Evolutionary conservation across 768 basidiomycete genomes (phyloP).

Genomic region (Bullera alba): DNA sequence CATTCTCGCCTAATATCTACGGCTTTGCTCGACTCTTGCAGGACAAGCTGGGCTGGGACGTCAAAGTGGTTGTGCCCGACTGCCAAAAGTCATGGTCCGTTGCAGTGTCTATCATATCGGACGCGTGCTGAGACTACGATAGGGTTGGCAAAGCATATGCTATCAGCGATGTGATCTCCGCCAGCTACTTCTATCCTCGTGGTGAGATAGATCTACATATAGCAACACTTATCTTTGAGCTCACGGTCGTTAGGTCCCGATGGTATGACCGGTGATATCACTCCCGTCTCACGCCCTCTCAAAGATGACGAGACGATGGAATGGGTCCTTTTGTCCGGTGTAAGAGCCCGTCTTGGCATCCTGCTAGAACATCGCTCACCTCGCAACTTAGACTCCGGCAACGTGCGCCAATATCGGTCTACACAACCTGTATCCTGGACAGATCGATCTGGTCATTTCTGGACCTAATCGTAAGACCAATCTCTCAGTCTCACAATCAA

Average conservation of each 20-base stretch:
- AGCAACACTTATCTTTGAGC: background rate
- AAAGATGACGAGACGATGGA: conserved; percentile 72
- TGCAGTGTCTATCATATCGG: background rate
- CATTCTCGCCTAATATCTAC: conserved; percentile 47
- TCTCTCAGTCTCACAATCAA: background rate
- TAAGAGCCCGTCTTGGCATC: conserved; percentile 37
- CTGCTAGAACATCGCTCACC: too few species aligned
- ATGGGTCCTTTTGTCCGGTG: conserved; percentile 82
- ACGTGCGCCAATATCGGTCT: conserved; percentile 85
- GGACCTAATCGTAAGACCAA: conserved; percentile 41
- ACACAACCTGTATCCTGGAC: conserved; percentile 74
- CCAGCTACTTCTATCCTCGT: conserved; percentile 45
- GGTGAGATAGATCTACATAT: conserved; percentile 14
- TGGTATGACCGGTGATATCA: conserved; percentile 57
- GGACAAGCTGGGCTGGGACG: conserved; percentile 42
- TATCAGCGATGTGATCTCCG: conserved; percentile 42
- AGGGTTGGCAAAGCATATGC: conserved; percentile 45
- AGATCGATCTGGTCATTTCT: conserved; percentile 71
- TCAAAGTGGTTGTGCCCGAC: conserved; percentile 47
- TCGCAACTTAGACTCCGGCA: conserved; percentile 54
- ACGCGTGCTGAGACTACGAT: conserved; percentile 6
- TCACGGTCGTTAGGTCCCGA: conserved; percentile 27
- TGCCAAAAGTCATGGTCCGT: conserved; percentile 46
- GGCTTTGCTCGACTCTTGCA: conserved; percentile 42
- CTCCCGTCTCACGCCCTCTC: conserved; percentile 58